Percentiles rank a stretch among this genome's conserved stretches.
phyloP scores from a whole-genome alignment of 306 rosid genomes.

The Vigna radiata region DNA sequence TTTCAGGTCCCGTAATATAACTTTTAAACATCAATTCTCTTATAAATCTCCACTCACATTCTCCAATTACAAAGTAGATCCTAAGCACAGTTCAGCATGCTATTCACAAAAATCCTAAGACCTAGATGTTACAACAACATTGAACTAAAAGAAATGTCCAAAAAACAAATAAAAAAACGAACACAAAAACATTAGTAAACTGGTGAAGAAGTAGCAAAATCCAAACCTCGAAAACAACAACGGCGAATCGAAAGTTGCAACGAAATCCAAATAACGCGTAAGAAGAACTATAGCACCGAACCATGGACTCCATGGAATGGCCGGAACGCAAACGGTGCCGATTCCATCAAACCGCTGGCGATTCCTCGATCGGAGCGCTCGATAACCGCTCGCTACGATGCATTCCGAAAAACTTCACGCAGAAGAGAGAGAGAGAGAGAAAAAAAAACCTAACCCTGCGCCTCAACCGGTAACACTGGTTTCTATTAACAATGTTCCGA shows the following conservation, averaged over 20 bases:
- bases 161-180: neutral
- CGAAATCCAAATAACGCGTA: slow-evolving; percentile 58
- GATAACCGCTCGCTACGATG: slow-evolving; percentile 48
- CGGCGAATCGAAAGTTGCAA: slow-evolving; percentile 55
- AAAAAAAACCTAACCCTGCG: neutral
- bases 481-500: slow-evolving; percentile 45
- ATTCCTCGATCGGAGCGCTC: slow-evolving; percentile 59
- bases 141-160: slow-evolving; percentile 27
- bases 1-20: slow-evolving; percentile 24
- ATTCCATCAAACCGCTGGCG: slow-evolving; percentile 78
- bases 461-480: slow-evolving; percentile 3
- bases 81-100: slow-evolving; percentile 11
- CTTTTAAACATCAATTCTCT: neutral
- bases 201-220: slow-evolving; percentile 40
- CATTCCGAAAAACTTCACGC: slow-evolving; percentile 51
- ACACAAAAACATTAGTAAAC: neutral
- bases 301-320: slow-evolving; percentile 72
- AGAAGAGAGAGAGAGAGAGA: neutral
- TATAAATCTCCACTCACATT: slow-evolving; percentile 21
- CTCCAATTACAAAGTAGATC: slow-evolving; percentile 45
- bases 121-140: slow-evolving; percentile 34
- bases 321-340: slow-evolving; percentile 40
- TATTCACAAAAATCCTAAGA: slow-evolving; percentile 39
- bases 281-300: slow-evolving; percentile 59
- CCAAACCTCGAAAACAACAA: slow-evolving; percentile 73